These are phyloP conservation scores for Trichoderma orchidacearum DNA, from an alignment of 495 filamentous ascomycete genomes.

Conservation along the genomic window DNA sequence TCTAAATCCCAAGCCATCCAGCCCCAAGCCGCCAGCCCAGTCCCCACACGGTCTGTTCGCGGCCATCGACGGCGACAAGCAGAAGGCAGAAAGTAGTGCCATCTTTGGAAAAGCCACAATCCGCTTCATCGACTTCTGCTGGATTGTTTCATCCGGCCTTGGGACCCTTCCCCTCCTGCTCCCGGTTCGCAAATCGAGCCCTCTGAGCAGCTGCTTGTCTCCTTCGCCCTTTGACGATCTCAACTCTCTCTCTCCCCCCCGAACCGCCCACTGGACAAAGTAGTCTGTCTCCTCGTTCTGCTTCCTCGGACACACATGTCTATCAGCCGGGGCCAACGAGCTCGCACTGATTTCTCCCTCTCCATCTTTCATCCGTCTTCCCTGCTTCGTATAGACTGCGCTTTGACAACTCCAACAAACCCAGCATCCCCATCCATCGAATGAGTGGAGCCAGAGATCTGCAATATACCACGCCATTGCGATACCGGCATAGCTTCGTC, in stretches of 20 bases:
- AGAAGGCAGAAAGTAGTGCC: background rate
- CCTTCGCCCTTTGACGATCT: too few species aligned
- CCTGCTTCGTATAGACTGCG: background rate
- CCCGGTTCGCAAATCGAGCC: background rate
- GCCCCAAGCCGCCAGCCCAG: background rate
- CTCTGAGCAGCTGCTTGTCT: background rate
- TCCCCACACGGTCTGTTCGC: background rate
- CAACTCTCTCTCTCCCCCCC: background rate
- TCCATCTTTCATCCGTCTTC: background rate
- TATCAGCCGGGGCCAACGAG: too few species aligned
- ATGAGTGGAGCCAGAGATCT: background rate
- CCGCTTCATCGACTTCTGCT: background rate
- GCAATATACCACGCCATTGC: background rate
- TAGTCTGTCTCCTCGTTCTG: background rate
- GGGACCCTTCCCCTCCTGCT: background rate
- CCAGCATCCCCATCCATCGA: background rate
- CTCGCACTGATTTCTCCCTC: too few species aligned
- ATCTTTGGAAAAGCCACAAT: too few species aligned
- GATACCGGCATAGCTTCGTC: constrained; percentile 1
- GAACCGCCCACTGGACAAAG: background rate
- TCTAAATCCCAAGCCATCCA: background rate
- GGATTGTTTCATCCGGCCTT: too few species aligned
- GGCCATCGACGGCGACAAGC: background rate
- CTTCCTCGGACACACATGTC: too few species aligned
- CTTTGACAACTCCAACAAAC: background rate